Conservation (phyloP, 1,284 basidiomycete genomes). For the Cerrena zonata region DNA sequence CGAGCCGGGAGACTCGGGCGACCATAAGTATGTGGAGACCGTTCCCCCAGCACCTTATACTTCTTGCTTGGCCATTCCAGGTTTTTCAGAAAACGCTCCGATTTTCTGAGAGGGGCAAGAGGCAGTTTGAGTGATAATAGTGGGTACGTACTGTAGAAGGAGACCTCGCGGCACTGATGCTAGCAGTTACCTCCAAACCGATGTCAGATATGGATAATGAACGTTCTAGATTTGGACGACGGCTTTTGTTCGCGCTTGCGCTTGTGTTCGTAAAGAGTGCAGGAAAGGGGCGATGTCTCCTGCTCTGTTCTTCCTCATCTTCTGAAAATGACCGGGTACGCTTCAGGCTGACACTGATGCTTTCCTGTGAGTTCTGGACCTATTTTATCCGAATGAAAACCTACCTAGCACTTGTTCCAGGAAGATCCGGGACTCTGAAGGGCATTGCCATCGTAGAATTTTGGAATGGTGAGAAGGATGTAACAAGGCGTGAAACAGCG, state of each 20-base stretch:
- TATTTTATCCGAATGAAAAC: not conserved
- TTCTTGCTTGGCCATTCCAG: too few species aligned
- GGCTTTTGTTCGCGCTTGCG: not conserved
- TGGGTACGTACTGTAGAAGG: too few species aligned
- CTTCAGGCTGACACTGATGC: not conserved
- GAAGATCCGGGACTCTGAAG: not conserved
- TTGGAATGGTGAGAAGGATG: not conserved
- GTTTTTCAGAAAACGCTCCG: too few species aligned
- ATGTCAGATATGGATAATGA: not conserved
- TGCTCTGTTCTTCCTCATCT: not conserved
- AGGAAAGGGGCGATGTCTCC: not conserved
- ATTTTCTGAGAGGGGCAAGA: too few species aligned
- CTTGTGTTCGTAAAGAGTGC: not conserved
- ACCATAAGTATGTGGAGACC: too few species aligned
- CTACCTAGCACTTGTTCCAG: not conserved
- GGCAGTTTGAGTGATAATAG: too few species aligned
- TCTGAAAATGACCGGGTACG: not conserved
- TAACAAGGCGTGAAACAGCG: conserved; percentile 3
- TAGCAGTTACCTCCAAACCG: not conserved
- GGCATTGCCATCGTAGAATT: not conserved
- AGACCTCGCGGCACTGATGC: not conserved
- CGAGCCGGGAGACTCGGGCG: too few species aligned
- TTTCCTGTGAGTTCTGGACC: too few species aligned
- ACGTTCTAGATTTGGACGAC: not conserved
- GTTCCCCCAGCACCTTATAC: too few species aligned